Percentiles rank a stretch among this genome's conserved stretches.
These are phyloP conservation scores for Ogataea minuta DNA, from an alignment of 805 yeast genomes.

Conservation along the genomic window DNA sequence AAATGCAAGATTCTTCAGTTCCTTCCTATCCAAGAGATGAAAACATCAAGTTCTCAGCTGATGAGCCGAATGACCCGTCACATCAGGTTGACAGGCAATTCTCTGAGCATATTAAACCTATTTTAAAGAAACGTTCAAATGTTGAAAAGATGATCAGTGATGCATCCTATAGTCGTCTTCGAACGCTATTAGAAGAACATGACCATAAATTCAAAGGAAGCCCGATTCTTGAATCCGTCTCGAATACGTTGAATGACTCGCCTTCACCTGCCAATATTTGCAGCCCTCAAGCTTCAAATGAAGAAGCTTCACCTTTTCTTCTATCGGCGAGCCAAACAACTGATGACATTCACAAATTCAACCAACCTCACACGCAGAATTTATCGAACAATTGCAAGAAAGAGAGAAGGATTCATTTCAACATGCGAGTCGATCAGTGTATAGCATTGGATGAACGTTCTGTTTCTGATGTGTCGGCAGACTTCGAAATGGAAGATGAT, in stretches of 20 bases:
- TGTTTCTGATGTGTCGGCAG: slow-evolving; percentile 27
- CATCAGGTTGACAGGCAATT: slow-evolving; percentile 13
- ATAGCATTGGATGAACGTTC: slow-evolving; percentile 56
- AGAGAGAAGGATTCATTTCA: slow-evolving; percentile 83
- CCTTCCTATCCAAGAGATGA: not conserved
- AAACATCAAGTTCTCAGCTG: not conserved
- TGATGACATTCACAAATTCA: slow-evolving; percentile 12
- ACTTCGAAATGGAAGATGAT: slow-evolving; percentile 22
- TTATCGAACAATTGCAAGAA: slow-evolving; percentile 26
- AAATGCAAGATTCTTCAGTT: slow-evolving; percentile 4
- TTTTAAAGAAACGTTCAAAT: slow-evolving; percentile 81
- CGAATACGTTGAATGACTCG: slow-evolving; percentile 17
- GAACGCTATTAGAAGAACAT: slow-evolving; percentile 30
- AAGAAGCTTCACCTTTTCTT: slow-evolving; percentile 21
- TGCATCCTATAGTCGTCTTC: slow-evolving; percentile 37
- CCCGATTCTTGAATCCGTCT: slow-evolving; percentile 34
- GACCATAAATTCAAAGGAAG: slow-evolving; percentile 32
- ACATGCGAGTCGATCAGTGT: slow-evolving; percentile 93
- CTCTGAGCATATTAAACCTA: slow-evolving; percentile 62
- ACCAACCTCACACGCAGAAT: slow-evolving; percentile 5
- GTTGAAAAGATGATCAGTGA: slow-evolving; percentile 76
- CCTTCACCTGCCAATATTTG: slow-evolving; percentile 21
- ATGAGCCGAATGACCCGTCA: slow-evolving; percentile 1
- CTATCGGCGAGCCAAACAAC: slow-evolving; percentile 22
- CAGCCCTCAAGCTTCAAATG: slow-evolving; percentile 9